Conservation (phyloP, 2,329 filamentous ascomycete genomes). For the Monilinia polystroma region DNA sequence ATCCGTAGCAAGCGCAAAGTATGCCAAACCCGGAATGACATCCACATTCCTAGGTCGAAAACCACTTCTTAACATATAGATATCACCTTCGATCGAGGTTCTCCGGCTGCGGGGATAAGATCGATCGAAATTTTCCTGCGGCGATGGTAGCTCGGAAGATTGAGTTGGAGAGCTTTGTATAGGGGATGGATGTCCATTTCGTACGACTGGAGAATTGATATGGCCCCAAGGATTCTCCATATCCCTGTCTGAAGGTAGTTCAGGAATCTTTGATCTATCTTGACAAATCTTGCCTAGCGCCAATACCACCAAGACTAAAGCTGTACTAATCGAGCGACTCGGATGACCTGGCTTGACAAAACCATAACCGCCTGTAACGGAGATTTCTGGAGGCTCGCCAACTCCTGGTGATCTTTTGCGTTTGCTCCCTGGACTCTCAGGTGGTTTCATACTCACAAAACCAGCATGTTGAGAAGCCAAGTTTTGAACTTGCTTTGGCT, state of each 20-base stretch:
- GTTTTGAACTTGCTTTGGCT: constrained; percentile 32
- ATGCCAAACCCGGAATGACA: constrained; percentile 82
- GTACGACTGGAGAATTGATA: constrained; percentile 38
- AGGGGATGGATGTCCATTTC: constrained; percentile 55
- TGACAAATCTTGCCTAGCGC: constrained; percentile 82
- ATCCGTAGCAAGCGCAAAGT: constrained; percentile 82
- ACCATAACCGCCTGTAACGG: constrained; percentile 30
- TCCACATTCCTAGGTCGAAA: constrained; percentile 64
- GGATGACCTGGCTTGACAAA: constrained; percentile 49
- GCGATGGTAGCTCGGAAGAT: constrained; percentile 50
- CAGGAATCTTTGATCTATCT: constrained; percentile 54
- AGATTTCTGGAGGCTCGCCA: constrained; percentile 33
- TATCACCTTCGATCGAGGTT: constrained; percentile 48
- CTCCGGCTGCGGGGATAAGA: constrained; percentile 45
- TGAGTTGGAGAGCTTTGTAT: constrained; percentile 53
- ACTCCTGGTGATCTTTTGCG: constrained; percentile 37
- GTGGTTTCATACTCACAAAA: constrained; percentile 32
- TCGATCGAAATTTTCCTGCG: constrained; percentile 48
- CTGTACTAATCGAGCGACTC: constrained; percentile 71
- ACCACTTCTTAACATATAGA: constrained; percentile 31
- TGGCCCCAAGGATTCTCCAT: constrained; percentile 27
- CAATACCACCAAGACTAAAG: constrained; percentile 77
- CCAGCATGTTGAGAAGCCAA: constrained; percentile 27
- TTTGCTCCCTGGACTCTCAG: constrained; percentile 40
- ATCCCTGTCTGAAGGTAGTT: constrained; percentile 50